Conservation (phyloP, 2,329 filamentous ascomycete species). For the Apiospora sp. region DNA sequence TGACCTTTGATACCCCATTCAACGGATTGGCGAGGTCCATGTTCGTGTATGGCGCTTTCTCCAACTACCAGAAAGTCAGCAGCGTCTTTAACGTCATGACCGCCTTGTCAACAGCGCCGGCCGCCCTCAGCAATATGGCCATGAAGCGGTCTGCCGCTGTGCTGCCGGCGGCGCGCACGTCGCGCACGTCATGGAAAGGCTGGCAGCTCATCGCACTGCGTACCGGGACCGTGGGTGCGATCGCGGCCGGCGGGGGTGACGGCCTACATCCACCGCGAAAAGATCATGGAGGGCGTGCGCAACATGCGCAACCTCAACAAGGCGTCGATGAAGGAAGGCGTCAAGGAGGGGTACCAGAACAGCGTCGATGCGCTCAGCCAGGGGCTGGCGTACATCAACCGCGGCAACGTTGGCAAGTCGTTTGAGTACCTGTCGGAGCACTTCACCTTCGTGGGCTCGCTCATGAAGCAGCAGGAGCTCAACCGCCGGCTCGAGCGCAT, state of each 20-base stretch:
- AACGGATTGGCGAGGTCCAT: constrained; percentile 69
- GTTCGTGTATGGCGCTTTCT: constrained; percentile 68
- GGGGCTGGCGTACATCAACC: constrained; percentile 64
- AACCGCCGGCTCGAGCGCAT: constrained; percentile 71
- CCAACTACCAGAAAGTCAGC: constrained; percentile 65
- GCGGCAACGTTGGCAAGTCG: constrained; percentile 69
- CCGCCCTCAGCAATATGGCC: neutral
- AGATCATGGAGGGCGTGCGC: constrained; percentile 62
- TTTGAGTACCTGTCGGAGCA: constrained; percentile 83
- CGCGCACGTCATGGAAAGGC: constrained; percentile 52
- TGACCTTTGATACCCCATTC: constrained; percentile 88
- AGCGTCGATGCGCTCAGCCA: constrained; percentile 59
- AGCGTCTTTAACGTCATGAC: constrained; percentile 62
- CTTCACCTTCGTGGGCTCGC: constrained; percentile 83
- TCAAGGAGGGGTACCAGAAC: constrained; percentile 58
- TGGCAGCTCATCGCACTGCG: constrained; percentile 76
- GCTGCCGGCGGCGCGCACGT: constrained; percentile 32
- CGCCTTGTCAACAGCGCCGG: neutral
- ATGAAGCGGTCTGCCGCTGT: constrained; percentile 48
- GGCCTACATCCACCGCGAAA: constrained; percentile 79
- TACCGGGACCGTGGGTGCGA: constrained; percentile 82
- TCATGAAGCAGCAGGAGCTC: constrained; percentile 78
- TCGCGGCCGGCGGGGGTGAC: constrained; percentile 83
- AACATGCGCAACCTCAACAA: constrained; percentile 57
- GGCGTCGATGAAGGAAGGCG: constrained; percentile 54